phyloP scores from a whole-genome alignment of 352 stramenopile species.

The Phytophthora megakarya region DNA sequence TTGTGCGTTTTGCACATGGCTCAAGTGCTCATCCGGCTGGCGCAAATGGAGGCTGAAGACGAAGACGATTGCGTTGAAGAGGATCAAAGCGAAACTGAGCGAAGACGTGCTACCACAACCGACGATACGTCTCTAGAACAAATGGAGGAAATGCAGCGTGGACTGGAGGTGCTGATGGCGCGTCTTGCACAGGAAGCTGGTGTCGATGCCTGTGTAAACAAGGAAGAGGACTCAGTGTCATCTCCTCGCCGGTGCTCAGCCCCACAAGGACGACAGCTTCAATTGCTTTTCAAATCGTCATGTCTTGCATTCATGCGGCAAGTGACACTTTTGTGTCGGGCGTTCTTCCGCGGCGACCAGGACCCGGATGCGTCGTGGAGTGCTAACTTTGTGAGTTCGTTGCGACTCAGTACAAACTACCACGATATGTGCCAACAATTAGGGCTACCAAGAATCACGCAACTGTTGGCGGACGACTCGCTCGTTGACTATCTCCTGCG shows the following conservation, averaged over 20 bases:
- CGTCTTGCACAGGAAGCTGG: slow-evolving; percentile 50
- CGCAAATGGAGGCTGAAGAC: slow-evolving; percentile 58
- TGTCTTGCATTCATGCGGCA: slow-evolving; percentile 78
- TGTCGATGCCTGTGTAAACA: slow-evolving; percentile 35
- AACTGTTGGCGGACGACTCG: slow-evolving; percentile 53
- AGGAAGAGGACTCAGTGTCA: background rate
- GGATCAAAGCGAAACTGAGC: slow-evolving; percentile 24
- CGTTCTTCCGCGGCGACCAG: slow-evolving; percentile 77
- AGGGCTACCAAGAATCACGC: slow-evolving; percentile 59
- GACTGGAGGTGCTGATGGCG: slow-evolving; percentile 60
- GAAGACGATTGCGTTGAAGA: slow-evolving; percentile 53
- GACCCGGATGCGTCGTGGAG: slow-evolving; percentile 78
- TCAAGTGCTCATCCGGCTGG: slow-evolving; percentile 75
- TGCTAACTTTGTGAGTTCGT: slow-evolving; percentile 78
- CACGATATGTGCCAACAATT: slow-evolving; percentile 80
- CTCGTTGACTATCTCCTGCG: slow-evolving; percentile 63
- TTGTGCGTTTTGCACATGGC: slow-evolving; percentile 82
- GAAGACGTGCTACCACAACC: background rate
- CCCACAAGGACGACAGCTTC: slow-evolving; percentile 56
- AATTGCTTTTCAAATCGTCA: slow-evolving; percentile 79
- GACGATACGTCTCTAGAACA: slow-evolving; percentile 34
- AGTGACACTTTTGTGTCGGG: slow-evolving; percentile 74
- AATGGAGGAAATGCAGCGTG: slow-evolving; percentile 49
- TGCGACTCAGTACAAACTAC: slow-evolving; percentile 78
- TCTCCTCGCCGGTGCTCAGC: slow-evolving; percentile 8